Percentiles rank a stretch among this genome's conserved stretches.
Evolutionary conservation across 495 filamentous ascomycete genomes (phyloP).

Genomic region (Daldinia grandis): DNA sequence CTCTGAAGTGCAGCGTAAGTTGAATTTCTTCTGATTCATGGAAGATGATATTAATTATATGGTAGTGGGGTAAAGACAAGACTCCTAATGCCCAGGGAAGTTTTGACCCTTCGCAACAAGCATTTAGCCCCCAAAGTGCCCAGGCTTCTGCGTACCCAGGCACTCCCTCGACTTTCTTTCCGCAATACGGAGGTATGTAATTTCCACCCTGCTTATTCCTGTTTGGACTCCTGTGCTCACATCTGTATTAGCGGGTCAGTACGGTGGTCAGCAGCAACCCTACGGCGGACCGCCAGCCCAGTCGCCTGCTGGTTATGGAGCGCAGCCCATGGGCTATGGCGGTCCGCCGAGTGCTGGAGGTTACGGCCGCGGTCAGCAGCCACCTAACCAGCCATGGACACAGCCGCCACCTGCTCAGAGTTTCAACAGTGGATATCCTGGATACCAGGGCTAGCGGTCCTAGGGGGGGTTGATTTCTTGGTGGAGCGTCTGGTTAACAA

Average conservation of each 20-base stretch:
- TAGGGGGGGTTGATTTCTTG: slow-evolving; percentile 13
- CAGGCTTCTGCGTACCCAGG: slow-evolving; percentile 68
- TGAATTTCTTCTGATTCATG: slow-evolving; percentile 2
- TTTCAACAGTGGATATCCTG: slow-evolving; percentile 67
- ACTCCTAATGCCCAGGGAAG: slow-evolving; percentile 81
- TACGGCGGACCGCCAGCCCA: slow-evolving; percentile 63
- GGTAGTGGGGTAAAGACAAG: slow-evolving; percentile 98
- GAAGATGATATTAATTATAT: slow-evolving; percentile 14
- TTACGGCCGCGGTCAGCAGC: slow-evolving; percentile 82
- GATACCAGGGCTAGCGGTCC: slow-evolving; percentile 63
- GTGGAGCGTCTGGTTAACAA: slow-evolving; percentile 22
- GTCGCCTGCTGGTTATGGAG: slow-evolving; percentile 68
- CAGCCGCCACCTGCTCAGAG: slow-evolving; percentile 65
- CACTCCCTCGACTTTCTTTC: slow-evolving; percentile 86
- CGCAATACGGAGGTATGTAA: slow-evolving; percentile 82
- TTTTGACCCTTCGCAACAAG: slow-evolving; percentile 80
- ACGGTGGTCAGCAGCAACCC: slow-evolving; percentile 61
- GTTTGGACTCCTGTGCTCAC: slow-evolving; percentile 41
- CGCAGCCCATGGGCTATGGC: slow-evolving; percentile 67
- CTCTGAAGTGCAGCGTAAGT: slow-evolving; percentile 97
- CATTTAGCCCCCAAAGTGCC: slow-evolving; percentile 71
- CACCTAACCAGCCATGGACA: slow-evolving; percentile 77
- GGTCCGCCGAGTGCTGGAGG: slow-evolving; percentile 78
- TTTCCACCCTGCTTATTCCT: slow-evolving; percentile 57
- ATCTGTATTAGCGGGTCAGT: slow-evolving; percentile 51